Conservation (phyloP, 805 yeast genomes). For the Torulaspora delbrueckii region DNA sequence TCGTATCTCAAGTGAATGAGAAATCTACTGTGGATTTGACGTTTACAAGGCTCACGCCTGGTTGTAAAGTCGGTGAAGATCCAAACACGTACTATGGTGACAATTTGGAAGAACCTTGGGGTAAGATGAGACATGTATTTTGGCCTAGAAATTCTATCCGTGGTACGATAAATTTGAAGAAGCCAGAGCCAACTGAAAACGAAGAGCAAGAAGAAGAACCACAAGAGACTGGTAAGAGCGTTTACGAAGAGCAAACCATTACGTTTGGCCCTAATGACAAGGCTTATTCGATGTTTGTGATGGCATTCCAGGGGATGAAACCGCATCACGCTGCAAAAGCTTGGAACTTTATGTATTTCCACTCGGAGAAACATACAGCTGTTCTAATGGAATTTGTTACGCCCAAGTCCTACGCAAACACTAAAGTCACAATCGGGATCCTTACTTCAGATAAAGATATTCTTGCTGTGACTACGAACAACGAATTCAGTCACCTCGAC, state of each 20-base stretch:
- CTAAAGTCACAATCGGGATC: conserved; percentile 76
- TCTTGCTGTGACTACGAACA: conserved; percentile 59
- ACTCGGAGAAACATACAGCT: conserved; percentile 66
- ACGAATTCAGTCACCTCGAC: conserved; percentile 55
- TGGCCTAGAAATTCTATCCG: conserved; percentile 84
- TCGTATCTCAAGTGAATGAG: conserved; percentile 59
- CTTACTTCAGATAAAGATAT: conserved; percentile 61
- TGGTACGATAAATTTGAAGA: conserved; percentile 56
- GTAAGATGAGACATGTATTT: conserved; percentile 89
- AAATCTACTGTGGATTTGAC: conserved; percentile 67
- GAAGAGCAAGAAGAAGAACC: conserved; percentile 15
- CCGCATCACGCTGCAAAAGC: conserved; percentile 98
- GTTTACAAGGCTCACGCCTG: conserved; percentile 60
- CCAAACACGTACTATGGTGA: conserved; percentile 87
- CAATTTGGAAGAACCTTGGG: conserved; percentile 85
- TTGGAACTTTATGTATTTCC: conserved; percentile 93
- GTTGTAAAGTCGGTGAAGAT: conserved; percentile 84
- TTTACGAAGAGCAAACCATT: conserved; percentile 23
- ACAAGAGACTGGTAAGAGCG: not conserved
- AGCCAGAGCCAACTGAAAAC: conserved; percentile 18
- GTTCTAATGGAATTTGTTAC: conserved; percentile 94
- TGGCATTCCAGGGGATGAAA: conserved; percentile 98
- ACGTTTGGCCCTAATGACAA: conserved; percentile 25
- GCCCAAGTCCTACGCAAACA: conserved; percentile 80
- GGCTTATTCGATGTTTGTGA: conserved; percentile 70